phyloP scores from a whole-genome alignment of 768 basidiomycete species.

The Amyloporia xantha region DNA sequence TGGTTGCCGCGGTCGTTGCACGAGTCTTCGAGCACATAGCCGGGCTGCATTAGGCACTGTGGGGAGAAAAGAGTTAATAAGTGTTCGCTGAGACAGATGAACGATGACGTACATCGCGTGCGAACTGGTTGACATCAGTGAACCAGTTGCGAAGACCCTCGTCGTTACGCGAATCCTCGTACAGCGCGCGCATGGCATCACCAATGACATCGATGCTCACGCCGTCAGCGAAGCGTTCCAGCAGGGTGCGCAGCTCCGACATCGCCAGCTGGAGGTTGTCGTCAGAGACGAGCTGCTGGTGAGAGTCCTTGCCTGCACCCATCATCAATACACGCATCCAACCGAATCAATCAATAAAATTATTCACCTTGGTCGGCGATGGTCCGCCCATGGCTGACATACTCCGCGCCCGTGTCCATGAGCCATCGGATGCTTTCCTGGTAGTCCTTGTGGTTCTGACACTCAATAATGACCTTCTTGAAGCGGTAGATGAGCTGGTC shows the following conservation, averaged over 20 bases:
- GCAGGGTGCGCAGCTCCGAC: slow-evolving; percentile 65
- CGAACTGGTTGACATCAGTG: slow-evolving; percentile 48
- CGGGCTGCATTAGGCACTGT: slow-evolving; percentile 57
- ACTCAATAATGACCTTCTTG: slow-evolving; percentile 90
- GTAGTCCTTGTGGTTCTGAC: slow-evolving; percentile 88
- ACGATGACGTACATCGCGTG: slow-evolving; percentile 41
- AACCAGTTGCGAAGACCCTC: slow-evolving; percentile 73
- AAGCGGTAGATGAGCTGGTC: slow-evolving; percentile 91
- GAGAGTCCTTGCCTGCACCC: slow-evolving; percentile 12
- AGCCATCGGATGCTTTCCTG: slow-evolving; percentile 74
- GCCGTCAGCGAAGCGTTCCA: slow-evolving; percentile 87
- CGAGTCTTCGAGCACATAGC: slow-evolving; percentile 75
- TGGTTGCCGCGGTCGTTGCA: slow-evolving; percentile 56
- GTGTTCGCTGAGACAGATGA: not conserved
- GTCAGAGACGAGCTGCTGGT: slow-evolving; percentile 35
- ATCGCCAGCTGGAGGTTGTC: slow-evolving; percentile 49
- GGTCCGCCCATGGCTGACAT: slow-evolving; percentile 36
- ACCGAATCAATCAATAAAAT: not conserved
- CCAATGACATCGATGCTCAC: slow-evolving; percentile 59
- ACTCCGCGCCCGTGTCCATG: slow-evolving; percentile 54
- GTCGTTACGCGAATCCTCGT: slow-evolving; percentile 70
- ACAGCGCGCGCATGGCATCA: slow-evolving; percentile 65
- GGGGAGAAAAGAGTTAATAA: not conserved
- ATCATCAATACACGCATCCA: not conserved
- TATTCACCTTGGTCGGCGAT: slow-evolving; percentile 13